Evolutionary conservation across 2,329 filamentous ascomycete genomes (phyloP), one percentile per base, ranked within the genome.

Genomic region (Grosmannia penicillata): DNA sequence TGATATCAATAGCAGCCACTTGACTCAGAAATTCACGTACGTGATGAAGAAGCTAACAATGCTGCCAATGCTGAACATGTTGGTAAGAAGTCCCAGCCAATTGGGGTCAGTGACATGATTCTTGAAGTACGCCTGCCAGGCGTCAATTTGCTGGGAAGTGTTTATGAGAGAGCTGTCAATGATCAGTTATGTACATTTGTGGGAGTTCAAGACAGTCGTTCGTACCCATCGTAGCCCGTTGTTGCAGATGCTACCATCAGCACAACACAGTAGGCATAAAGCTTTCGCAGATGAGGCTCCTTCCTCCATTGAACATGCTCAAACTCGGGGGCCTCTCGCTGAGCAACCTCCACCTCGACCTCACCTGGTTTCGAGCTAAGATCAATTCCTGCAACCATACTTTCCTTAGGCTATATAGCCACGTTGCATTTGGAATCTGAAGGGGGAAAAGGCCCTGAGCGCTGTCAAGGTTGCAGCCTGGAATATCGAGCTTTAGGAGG

Each of bases 221-320:
- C n/a, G 6, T 30, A 35, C 59, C 71, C 70, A 55, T 78, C 72
- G 50, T 75, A 76, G 38, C 72, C 71, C 8, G 70, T 75, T 23
- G 71, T 75, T 31, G 72, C 72, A 23, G 72, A 75, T 11, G 69
- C 71, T 40, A 76, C 58, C 53, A 72, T 69, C 41, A 78, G 59
- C 6, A 59, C 53, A 39, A 54, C 48, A 22, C 50, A 48, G 38
- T 48, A 55, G 21, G 52, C 48, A 49, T 64, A 65, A 5, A 64
- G 49, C 45, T 54, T 56, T 42, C 61, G 51, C 37, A 65, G 52
- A 26, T 58, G 56, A 8, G 59, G 55, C 39, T 63, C 58, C 34
- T 53, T 57, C 27, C 46, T 58, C 61, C 60, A 63, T 37, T 36
- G n/a, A n/a, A n/a, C n/a, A n/a, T n/a, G n/a, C n/a, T 50, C 48